phyloP scores from a whole-genome alignment of 495 filamentous ascomycete genomes.

The Talaromyces thailandensis region DNA sequence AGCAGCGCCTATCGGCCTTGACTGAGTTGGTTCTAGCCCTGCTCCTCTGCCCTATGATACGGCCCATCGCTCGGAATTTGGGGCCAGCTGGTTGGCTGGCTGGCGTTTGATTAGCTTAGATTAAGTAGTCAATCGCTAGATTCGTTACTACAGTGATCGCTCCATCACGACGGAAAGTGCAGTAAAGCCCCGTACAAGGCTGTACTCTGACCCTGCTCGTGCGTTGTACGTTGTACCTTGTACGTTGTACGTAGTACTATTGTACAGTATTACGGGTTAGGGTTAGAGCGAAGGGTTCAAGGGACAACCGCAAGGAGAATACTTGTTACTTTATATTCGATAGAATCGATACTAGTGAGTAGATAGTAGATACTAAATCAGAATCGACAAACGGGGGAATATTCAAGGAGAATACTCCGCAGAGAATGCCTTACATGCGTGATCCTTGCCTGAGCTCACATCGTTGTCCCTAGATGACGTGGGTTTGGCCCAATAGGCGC shows the following conservation, averaged over 20 bases:
- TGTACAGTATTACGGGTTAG: not conserved
- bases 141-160: slow-evolving; percentile 2
- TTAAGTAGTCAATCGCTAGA: not conserved
- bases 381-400: not conserved
- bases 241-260: not conserved
- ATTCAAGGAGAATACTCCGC: not conserved
- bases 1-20: not conserved
- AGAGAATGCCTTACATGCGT: not conserved
- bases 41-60: not conserved
- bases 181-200: not conserved
- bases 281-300: not conserved
- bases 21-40: not conserved
- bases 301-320: not conserved
- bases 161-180: not conserved
- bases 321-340: not conserved
- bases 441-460: not conserved
- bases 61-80: not conserved
- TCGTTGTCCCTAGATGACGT: slow-evolving; percentile 1
- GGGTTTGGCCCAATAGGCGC: not conserved
- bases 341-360: not conserved
- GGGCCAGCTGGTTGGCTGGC: not conserved
- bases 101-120: not conserved
- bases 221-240: too few relatives aligned
- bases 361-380: not conserved
- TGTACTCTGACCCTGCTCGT: not conserved